Evolutionary conservation across 495 filamentous ascomycete species (phyloP).

Genomic region (Lophiostoma macrostomum): DNA sequence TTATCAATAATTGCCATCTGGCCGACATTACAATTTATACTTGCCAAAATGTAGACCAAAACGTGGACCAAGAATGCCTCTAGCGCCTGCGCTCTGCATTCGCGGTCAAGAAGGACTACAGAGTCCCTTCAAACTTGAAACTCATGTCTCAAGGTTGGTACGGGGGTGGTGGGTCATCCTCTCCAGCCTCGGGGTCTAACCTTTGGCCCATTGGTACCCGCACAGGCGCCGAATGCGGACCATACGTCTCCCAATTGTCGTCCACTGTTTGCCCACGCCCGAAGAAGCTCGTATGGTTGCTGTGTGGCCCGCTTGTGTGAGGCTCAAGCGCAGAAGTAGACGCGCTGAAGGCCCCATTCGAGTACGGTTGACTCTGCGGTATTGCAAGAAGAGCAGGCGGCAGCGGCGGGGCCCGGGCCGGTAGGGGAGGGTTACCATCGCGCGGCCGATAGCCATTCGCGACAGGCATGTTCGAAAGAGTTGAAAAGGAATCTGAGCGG

Average conservation of each 20-base stretch:
- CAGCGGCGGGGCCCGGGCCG: not conserved
- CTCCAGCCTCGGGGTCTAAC: not conserved
- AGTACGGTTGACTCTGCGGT: constrained; percentile 9
- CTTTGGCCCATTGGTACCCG: not conserved
- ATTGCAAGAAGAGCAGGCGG: not conserved
- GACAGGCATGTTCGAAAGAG: constrained; percentile 21
- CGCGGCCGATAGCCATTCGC: constrained; percentile 15
- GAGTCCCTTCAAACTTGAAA: no score
- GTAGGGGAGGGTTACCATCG: not conserved
- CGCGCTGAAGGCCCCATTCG: constrained; percentile 15
- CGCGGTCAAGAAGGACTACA: not conserved
- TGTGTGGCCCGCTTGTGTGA: not conserved
- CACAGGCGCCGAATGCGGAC: constrained; percentile 1
- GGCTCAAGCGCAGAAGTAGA: constrained; percentile 9
- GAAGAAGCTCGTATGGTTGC: not conserved
- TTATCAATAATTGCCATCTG: no score
- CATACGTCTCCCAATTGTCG: constrained; percentile 24
- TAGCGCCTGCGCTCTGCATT: constrained; percentile 3
- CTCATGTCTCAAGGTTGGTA: constrained; percentile 22
- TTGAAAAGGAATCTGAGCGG: constrained; percentile 21
- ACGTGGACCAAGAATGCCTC: not conserved
- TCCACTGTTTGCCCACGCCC: constrained; percentile 10
- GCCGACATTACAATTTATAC: no score
- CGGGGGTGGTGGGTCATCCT: constrained; percentile 26
- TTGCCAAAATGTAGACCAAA: no score